phyloP scores from a whole-genome alignment of 768 basidiomycete genomes.

The Lactarius indigo region DNA sequence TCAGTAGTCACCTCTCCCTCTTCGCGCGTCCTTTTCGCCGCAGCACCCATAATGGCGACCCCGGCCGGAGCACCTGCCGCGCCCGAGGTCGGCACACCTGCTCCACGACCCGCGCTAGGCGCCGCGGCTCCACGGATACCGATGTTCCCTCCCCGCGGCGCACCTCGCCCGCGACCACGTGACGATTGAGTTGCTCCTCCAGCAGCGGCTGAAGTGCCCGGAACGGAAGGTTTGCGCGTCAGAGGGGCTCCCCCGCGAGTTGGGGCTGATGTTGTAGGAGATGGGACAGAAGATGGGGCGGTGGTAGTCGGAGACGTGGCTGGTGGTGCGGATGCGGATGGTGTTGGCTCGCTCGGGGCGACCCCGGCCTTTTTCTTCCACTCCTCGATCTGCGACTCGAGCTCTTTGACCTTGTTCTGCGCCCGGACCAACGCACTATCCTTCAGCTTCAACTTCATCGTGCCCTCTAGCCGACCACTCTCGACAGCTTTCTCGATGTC shows the following conservation, averaged over 20 bases:
- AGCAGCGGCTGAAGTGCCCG: not conserved
- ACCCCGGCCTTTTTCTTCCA: conserved; percentile 53
- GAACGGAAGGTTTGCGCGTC: conserved; percentile 11
- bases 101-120: conserved; percentile 13
- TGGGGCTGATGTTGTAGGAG: conserved; percentile 29
- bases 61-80: not conserved
- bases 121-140: conserved; percentile 23
- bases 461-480: conserved; percentile 61
- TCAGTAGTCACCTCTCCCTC: conserved; percentile 17
- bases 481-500: conserved; percentile 67
- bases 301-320: conserved; percentile 15
- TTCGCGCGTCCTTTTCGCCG: conserved; percentile 24
- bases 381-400: conserved; percentile 60
- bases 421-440: conserved; percentile 63
- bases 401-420: conserved; percentile 60
- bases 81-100: conserved; percentile 2
- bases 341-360: conserved; percentile 30
- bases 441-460: conserved; percentile 62
- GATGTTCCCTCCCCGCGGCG: conserved; percentile 7
- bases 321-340: conserved; percentile 7
- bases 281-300: conserved; percentile 29
- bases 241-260: conserved; percentile 9
- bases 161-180: conserved; percentile 25
- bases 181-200: conserved; percentile 5
- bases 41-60: conserved; percentile 25